Evolutionary conservation across 305 asterid species (phyloP), one percentile per base, ranked within the genome.

Genomic region (Plantago coronopus): DNA sequence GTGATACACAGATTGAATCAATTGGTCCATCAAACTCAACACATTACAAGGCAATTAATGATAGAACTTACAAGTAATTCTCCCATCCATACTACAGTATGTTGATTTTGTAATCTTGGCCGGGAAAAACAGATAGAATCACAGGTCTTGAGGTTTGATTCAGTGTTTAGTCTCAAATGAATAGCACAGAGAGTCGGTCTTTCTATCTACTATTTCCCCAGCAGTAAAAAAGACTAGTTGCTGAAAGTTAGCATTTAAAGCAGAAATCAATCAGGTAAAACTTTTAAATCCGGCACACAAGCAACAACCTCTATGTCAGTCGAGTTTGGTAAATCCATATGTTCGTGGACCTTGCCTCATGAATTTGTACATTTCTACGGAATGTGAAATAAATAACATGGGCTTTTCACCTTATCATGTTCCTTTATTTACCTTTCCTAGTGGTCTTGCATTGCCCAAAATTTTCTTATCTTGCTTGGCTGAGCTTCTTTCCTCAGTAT

Each of bases 401-500:
- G n/a, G 13, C 55, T 65, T 61, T 9, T 63, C 69, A 65, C 73
- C 59, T 56, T 64, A 66, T 62, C 44, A 19, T 71, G 17, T 58
- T 62, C 61, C 31, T 65, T 66, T 57, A 1, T 48, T 48, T 47
- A 27, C 54, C 13, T 22, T 63, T 42, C 48, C 57, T 71, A 29
- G 7, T 71, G 61, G 62, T 82, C 62, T 49, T 51, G 67, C 46
- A 37, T 27, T 65, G 49, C 59, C 61, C 62, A 63, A 17, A 27
- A 27, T 27, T 3, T 44, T 59, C 56, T 71, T 64, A 22, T 49
- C 53, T 78, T 64, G 71, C 57, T 79, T 71, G 54, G 63, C 59
- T 18, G 76, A 16, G 67, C 58, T 77, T 51, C 37, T 67, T 63
- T 64, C 71, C 27, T 59, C 62, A 16, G 63, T 62, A 40, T 34